Evolutionary conservation across 352 stramenopile species (phyloP).

Genomic region (Globisporangium heterothallicum): DNA sequence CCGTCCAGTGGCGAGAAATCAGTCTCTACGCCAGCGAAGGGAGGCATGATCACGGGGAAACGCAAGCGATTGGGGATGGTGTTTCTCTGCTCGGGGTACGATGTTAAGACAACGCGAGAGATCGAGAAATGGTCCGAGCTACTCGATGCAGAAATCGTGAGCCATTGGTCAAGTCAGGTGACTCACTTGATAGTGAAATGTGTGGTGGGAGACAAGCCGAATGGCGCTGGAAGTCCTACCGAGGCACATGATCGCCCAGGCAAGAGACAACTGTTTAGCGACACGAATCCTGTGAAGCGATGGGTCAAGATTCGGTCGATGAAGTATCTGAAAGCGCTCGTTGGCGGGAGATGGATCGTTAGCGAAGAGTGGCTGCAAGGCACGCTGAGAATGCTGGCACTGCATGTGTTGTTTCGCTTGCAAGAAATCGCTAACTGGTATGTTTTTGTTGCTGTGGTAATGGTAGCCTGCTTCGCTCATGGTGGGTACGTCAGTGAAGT

Average conservation of each 20-base stretch:
- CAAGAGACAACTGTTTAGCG: conserved; percentile 50
- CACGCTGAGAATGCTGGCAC: conserved; percentile 15
- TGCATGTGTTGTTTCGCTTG: too few relatives aligned
- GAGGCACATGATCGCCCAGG: too few relatives aligned
- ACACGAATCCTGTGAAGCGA: conserved; percentile 20
- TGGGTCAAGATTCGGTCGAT: conserved; percentile 85
- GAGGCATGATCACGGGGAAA: conserved; percentile 6
- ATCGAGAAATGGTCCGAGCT: conserved; percentile 38
- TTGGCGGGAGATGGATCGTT: conserved; percentile 78
- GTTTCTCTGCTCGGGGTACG: conserved; percentile 57
- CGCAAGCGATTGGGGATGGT: conserved; percentile 35
- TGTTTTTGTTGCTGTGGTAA: conserved; percentile 6
- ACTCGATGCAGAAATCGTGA: conserved; percentile 42
- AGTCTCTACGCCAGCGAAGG: neutral
- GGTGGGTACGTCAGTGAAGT: conserved; percentile 36
- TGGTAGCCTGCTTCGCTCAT: conserved; percentile 33
- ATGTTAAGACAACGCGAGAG: conserved; percentile 29
- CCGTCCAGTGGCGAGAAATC: conserved; percentile 5
- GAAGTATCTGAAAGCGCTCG: conserved; percentile 83
- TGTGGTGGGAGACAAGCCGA: conserved; percentile 27
- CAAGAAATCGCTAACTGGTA: too few relatives aligned
- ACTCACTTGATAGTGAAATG: conserved; percentile 85
- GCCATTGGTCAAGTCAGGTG: conserved; percentile 48
- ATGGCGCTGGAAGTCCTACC: too few relatives aligned
- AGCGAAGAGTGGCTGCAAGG: conserved; percentile 77